Evolutionary conservation across 2,329 filamentous ascomycete species (phyloP).

Genomic region (Cytospora piceicola): DNA sequence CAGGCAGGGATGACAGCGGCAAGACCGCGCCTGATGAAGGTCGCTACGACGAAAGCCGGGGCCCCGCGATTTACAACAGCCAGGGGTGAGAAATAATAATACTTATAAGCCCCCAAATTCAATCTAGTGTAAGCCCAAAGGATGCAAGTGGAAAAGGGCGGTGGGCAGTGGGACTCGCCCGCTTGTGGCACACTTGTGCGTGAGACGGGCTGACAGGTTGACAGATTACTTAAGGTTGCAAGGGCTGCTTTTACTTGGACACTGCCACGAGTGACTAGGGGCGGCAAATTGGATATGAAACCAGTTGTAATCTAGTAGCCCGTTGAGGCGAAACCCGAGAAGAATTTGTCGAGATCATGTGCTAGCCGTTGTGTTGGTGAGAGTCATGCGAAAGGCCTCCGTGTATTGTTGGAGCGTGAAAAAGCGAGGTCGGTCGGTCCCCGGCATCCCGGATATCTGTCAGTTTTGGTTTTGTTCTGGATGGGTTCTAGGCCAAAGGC

Average conservation of each 20-base stretch:
- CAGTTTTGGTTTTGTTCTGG: slow-evolving; percentile 1
- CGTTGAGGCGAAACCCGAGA: too few species aligned
- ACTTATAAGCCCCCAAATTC: neutral
- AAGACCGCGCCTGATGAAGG: neutral
- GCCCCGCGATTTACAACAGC: slow-evolving; percentile 9
- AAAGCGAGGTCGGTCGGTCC: neutral
- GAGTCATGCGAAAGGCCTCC: neutral
- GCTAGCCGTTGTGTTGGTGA: neutral
- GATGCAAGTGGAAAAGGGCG: slow-evolving; percentile 14
- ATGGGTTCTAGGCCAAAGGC: slow-evolving; percentile 1
- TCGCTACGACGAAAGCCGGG: slow-evolving; percentile 7
- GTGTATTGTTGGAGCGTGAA: neutral
- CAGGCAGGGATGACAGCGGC: neutral
- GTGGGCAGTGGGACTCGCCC: slow-evolving; percentile 8
- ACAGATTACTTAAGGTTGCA: neutral
- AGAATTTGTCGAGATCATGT: neutral
- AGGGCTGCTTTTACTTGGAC: slow-evolving; percentile 12
- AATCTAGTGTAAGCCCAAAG: neutral
- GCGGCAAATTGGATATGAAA: neutral
- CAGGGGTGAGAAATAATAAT: neutral
- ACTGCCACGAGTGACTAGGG: neutral
- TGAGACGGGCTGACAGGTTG: slow-evolving; percentile 13
- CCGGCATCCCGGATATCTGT: neutral
- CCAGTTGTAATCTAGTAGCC: too few species aligned
- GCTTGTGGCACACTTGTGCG: slow-evolving; percentile 1